Evolutionary conservation across 306 rosid species (phyloP), one percentile per base, ranked within the genome.

Genomic region (Medicago lupulina): DNA sequence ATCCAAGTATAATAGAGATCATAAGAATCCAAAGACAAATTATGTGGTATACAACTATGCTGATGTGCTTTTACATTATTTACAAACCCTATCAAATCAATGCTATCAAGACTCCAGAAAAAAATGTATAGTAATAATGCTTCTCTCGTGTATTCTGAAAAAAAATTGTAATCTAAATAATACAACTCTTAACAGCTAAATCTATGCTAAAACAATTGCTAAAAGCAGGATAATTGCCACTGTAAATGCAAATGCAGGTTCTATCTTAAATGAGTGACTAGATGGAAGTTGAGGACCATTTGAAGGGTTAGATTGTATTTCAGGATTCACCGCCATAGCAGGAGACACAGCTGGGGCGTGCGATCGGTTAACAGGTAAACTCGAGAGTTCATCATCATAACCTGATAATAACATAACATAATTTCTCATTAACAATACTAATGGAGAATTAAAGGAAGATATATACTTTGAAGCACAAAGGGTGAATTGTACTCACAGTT

Each of bases 401-500:
- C 98, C 98, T 93, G 88, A 51, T 46, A 36, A 68, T 19, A 58
- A 64, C 10, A 82, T 21, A 58, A 54, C 8, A 82, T 21, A 47
- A 79, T 75, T 62, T 44, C 36, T 50, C 75, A 57, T 67, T 51
- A 81, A 49, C 13, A 71, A 15, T 31, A 34, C 18, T 60, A 40
- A 25, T 8, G 41, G n/a, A 47, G 16, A 74, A 15, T 28, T 53
- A 36, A 71, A 60, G 4, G 11, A 67, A 38, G 23, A 7, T 3
- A 58, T 10, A 40, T 62, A 14, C 44, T 71, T 16, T 43, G 70
- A 64, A 53, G 55, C 18, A 7, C 2, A 70, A 16, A 55, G 49
- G 74, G 31, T 17, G 59, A 40, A 77, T 7, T 71, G 21, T 36
- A 84, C 99, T 88, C 79, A 96, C 99, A 96, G 41, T 92, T 25